Base-by-base conservation (phyloP, 495 filamentous ascomycete genomes). In the Penicillium soppii region DNA sequence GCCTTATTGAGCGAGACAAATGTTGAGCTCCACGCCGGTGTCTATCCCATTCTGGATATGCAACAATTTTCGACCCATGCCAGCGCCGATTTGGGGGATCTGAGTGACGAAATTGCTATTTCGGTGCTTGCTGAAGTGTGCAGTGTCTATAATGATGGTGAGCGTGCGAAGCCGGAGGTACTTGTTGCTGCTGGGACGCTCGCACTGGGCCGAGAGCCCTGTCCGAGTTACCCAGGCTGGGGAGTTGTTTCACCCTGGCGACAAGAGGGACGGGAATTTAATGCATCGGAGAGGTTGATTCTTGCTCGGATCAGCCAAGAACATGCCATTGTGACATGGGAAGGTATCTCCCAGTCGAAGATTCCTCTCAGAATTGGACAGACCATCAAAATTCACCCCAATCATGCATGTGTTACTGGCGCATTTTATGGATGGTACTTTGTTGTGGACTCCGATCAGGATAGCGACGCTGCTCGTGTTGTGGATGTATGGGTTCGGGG, bases 351-450 rank as follows among this genome's bases (percentile, higher is more conserved):
- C 1, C 17, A 50, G 19, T 7, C 38, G 17, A 20, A 51, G 10
- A 57, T 73, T 23, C 70, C 68, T 1, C 47, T 76, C 36, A 25
- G 27, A 5, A 45, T 76, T 23, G 74, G 73, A 9, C 68, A 76
- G 47, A 48, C 82, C 45, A 75, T 94, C 20, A 75, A 84, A 41
- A 72, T 95, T 9, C 92, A 84, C 79, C 90, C 91, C 0, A 95
- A 95, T 59, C 91, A 96, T 68, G 81, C 88, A 32, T 95, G 91
- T 59, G 86, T 94, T 43, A 82, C 89, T 4, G 86, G 87, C 0
- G 84, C 83, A 0, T 81, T 82, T 2, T 86, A 83, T 64, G 84
- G 81, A 6, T 92, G 80, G 71, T 95, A 91, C 66, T 69, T 91
- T 26, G 71, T 95, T 20, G 82, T 95, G 4, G 88, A 95, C 67